These are phyloP conservation scores for Komagataea norvegica DNA, from an alignment of 1,139 yeast genomes.

Conservation along the genomic window DNA sequence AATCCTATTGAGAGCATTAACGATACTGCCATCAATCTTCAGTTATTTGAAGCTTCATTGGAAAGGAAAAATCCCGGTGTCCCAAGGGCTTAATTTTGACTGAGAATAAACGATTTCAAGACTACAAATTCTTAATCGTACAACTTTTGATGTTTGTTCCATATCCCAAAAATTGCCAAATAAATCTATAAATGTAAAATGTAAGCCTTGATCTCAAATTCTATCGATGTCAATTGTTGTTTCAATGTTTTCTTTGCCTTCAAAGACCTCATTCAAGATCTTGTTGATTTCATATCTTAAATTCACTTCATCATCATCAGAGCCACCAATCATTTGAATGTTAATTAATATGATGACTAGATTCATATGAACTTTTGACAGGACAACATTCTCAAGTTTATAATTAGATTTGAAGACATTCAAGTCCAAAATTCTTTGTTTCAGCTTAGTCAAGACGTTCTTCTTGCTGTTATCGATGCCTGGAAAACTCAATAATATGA, in stretches of 20 bases:
- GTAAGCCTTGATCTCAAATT: too few species aligned
- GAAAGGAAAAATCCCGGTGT: slow-evolving; percentile 59
- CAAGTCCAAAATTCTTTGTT: slow-evolving; percentile 38
- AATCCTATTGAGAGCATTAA: slow-evolving; percentile 47
- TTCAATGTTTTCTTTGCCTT: slow-evolving; percentile 34
- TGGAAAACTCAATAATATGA: slow-evolving; percentile 51
- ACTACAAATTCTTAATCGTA: background rate
- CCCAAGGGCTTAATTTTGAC: background rate
- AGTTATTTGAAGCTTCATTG: slow-evolving; percentile 68
- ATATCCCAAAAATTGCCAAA: too few species aligned
- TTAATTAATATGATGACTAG: slow-evolving; percentile 53
- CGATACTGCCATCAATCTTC: slow-evolving; percentile 66
- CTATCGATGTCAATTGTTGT: slow-evolving; percentile 60
- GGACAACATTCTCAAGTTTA: slow-evolving; percentile 42
- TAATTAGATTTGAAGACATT: slow-evolving; percentile 50
- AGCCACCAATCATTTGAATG: slow-evolving; percentile 60
- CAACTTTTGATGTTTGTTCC: background rate
- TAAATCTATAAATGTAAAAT: too few species aligned
- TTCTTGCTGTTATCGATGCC: slow-evolving; percentile 38
- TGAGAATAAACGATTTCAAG: too few species aligned
- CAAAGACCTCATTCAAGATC: slow-evolving; percentile 36
- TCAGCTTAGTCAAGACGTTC: slow-evolving; percentile 37
- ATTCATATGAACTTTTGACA: slow-evolving; percentile 59
- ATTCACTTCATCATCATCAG: slow-evolving; percentile 60
- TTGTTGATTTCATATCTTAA: slow-evolving; percentile 51